phyloP scores from a whole-genome alignment of 768 basidiomycete species.

The Psilocybe azurescens region DNA sequence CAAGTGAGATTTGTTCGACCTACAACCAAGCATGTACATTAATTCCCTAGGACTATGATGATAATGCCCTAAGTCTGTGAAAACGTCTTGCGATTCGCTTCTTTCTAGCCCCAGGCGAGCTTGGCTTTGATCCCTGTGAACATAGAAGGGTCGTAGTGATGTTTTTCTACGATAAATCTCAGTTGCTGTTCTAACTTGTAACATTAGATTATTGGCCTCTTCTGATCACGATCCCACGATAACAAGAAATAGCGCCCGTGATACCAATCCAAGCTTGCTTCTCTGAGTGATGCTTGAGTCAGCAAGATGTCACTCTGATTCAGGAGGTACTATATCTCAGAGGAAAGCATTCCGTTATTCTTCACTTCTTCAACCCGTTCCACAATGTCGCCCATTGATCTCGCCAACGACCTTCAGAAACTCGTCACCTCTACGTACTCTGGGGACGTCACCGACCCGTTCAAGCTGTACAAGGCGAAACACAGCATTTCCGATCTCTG shows the following conservation, averaged over 20 bases:
- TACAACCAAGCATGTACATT: no score
- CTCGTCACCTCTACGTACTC: conserved; percentile 2
- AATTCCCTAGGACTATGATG: no score
- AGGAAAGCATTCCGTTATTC: background rate
- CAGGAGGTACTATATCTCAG: background rate
- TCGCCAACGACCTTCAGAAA: conserved; percentile 1
- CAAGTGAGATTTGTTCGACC: background rate
- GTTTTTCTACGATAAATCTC: background rate
- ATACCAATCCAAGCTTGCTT: background rate
- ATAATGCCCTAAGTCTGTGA: no score
- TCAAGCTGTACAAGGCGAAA: background rate
- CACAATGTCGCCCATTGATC: conserved; percentile 2
- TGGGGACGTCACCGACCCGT: background rate
- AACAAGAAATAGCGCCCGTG: background rate
- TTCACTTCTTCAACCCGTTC: background rate
- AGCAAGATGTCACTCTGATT: background rate
- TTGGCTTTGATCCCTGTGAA: background rate
- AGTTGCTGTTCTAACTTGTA: background rate
- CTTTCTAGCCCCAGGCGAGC: background rate
- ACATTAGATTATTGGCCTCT: no score
- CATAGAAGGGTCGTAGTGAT: background rate
- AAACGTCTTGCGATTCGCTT: background rate
- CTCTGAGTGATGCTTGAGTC: background rate
- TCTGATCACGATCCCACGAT: background rate
- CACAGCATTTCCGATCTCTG: conserved; percentile 4